A percentile compares a stretch with the other conserved stretches of the same genome.
Conservation (phyloP, 2,329 filamentous ascomycete genomes). For the Trichocomaceae sp. region DNA sequence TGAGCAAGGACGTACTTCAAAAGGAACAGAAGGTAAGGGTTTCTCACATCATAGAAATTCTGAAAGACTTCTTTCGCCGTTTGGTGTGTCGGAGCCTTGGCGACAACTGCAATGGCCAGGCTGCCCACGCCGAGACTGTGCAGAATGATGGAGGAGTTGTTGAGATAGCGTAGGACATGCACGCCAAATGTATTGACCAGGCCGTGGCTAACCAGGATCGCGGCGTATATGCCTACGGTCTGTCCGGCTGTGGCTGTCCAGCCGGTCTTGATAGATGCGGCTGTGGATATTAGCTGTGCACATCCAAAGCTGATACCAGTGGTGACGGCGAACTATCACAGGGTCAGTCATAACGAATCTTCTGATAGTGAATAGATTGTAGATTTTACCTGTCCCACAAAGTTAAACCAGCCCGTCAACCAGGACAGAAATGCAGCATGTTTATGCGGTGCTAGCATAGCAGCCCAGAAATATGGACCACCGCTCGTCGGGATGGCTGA, state of each 20-base stretch:
- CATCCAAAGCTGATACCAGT: conserved; percentile 12
- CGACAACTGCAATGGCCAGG: conserved; percentile 9
- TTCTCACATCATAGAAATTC: conserved; percentile 10
- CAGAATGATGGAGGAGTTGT: conserved; percentile 7
- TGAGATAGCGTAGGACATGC: conserved; percentile 7
- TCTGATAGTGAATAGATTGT: neutral
- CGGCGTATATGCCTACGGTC: conserved; percentile 10
- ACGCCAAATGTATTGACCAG: conserved; percentile 11
- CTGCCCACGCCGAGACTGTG: conserved; percentile 10
- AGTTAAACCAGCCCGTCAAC: conserved; percentile 11
- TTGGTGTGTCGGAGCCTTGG: conserved; percentile 8
- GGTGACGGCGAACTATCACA: conserved; percentile 8
- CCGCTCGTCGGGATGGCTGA: conserved; percentile 9
- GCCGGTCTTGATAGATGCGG: conserved; percentile 7
- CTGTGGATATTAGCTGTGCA: conserved; percentile 5
- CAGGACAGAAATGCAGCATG: conserved; percentile 6
- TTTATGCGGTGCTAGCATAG: conserved; percentile 6
- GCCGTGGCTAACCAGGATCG: conserved; percentile 9
- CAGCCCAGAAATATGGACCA: conserved; percentile 11
- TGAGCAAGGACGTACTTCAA: neutral
- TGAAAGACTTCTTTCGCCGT: conserved; percentile 7
- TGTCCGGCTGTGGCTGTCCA: conserved; percentile 1
- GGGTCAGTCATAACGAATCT: neutral
- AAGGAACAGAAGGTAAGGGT: neutral
- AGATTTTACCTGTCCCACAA: conserved; percentile 6